These are phyloP conservation scores for Scytalidium lignicola DNA, from an alignment of 2,329 filamentous ascomycete species.

Conservation along the genomic window DNA sequence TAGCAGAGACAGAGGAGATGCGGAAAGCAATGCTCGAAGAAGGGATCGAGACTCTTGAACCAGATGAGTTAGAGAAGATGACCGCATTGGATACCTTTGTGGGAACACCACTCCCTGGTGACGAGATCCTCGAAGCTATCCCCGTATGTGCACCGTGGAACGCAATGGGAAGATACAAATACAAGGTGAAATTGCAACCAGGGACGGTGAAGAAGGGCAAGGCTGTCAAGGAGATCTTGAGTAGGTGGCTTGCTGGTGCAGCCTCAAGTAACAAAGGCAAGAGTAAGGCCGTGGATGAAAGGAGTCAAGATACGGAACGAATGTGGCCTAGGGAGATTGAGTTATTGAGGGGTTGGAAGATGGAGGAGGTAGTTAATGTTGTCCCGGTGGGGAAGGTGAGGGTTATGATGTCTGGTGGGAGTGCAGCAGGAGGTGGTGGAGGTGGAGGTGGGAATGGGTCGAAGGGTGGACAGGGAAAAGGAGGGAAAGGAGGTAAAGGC, in stretches of 20 bases:
- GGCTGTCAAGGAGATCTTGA: constrained; percentile 84
- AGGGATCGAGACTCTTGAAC: constrained; percentile 54
- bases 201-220: constrained; percentile 90
- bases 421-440: constrained; percentile 26
- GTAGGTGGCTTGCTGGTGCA: constrained; percentile 62
- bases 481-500: constrained; percentile 19
- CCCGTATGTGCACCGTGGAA: constrained; percentile 62
- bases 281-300: constrained; percentile 48
- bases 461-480: constrained; percentile 26
- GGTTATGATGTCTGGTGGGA: constrained; percentile 67
- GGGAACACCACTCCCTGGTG: constrained; percentile 71
- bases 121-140: constrained; percentile 70
- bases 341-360: constrained; percentile 72
- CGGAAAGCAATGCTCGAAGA: constrained; percentile 56
- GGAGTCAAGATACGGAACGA: constrained; percentile 58
- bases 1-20: constrained; percentile 70
- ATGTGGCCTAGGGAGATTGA: constrained; percentile 88
- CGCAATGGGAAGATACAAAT: constrained; percentile 69
- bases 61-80: constrained; percentile 48
- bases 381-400: constrained; percentile 77
- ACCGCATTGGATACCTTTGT: constrained; percentile 66
- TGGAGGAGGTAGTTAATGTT: constrained; percentile 74
- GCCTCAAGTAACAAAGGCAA: constrained; percentile 43
- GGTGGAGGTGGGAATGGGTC: constrained; percentile 32
- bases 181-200: constrained; percentile 92